Base-by-base conservation (phyloP, 306 rosid genomes). In the Amphicarpaea edgeworthii region DNA sequence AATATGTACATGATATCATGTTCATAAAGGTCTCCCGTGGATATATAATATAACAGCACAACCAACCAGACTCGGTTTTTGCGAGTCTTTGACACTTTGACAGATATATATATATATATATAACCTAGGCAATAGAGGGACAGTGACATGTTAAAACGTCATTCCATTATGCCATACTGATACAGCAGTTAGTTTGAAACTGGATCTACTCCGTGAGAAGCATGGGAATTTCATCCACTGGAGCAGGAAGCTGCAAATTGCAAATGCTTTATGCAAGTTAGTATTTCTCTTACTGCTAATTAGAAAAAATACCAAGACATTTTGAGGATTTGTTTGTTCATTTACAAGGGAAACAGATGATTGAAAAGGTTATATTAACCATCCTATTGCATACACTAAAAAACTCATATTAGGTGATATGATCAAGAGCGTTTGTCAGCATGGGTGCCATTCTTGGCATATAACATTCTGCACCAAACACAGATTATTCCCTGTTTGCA, bases 181-280 rank as follows among this genome's bases (percentile, higher is more conserved):
- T 24, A 34, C 51, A 74, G 21, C 21, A 66, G 24, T 38, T 12
- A 8, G 20, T 61, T 45, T 61, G 6, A 66, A 73, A 53, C 54
- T 0, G 51, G 68, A 55, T 59, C 87, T 93, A 93, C 86, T 93
- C 98, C 0, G 98, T 93, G 20, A 93, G 80, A 23, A 91, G 96
- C 97, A 93, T 89, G 69, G 87, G 87, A 43, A 90, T 43, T 69
- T 93, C 97, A 59, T 78, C 81, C 70, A 82, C 70, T 0, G 90
- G 90, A 12, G 78, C 66, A 37, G 97, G 96, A 51, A 93, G 90
- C 98, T 93, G 97, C 87, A 87, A 85, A 75, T 60, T 55, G 58
- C 78, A 79, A 80, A 59, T 81, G 61, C 72, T 32, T 50, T 70
- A 65, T 67, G 47, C 58, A 61, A 8, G 64, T 85, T 64, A 81